Base-by-base conservation (phyloP, 2,329 filamentous ascomycete genomes). In the Escovopsis sp. region DNA sequence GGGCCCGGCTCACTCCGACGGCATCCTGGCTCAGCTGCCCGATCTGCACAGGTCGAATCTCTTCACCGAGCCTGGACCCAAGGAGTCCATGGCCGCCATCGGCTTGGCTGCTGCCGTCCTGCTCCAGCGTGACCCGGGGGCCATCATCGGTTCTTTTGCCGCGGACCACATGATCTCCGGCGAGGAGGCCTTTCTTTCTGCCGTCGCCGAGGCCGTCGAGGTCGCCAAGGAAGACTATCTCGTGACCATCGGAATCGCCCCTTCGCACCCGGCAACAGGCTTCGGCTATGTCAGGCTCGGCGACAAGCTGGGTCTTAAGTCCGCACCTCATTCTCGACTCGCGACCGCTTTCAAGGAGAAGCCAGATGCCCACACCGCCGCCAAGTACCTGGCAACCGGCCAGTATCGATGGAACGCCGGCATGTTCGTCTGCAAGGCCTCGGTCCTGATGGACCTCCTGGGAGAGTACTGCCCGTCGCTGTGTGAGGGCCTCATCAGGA, bases 161-260 rank as follows among this genome's bases (percentile, higher is more conserved):
- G 52, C 52, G 15, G 52, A 54, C 41, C 52, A 54, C 38, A 54
- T 54, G 52, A 54, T 54, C 34, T 52, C 52, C 26, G 52, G 52
- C 30, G 52, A 54, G 39, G 52, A 54, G 28, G 52, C 52, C 10
- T 54, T 54, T 45, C 49, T 53, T 36, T 47, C 46, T 35, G 51
- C 52, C 6, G 52, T 54, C 26, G 47, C 49, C 12, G 52, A 54
- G 45, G 52, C 52, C 18, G 52, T 52, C 42, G 48, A 52, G 30
- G 52, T 54, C 36, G 52, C 52, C 32, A 52, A 49, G 45, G 48
- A 51, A 33, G 52, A 49, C 23, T 53, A 53, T 35, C 49, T 54
- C 15, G 52, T 54, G 34, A 54, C 52, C 35, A 54, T 54, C 45
- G 52, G 52, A 23, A 54, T 54, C 33, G 52, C 52, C 11, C 52